Evolutionary conservation across 345 rosid genomes (phyloP), one percentile per base, ranked within the genome.

Genomic region (Salix purpurea): DNA sequence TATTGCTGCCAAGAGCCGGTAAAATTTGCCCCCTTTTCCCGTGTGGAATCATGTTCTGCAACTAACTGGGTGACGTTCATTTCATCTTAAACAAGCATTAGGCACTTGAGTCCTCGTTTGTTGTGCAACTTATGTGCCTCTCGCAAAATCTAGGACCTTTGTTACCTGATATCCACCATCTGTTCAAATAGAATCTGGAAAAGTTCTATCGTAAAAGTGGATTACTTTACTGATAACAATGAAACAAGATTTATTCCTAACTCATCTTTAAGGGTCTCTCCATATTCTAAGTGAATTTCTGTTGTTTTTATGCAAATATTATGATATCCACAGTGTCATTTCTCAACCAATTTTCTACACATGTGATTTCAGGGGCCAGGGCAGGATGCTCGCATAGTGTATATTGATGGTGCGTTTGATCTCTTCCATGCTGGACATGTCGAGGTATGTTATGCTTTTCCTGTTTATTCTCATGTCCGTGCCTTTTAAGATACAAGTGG

Each of bases 371-470:
- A 91, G 96, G 91, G 90, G n/a, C 90, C 96, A 0, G 90, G 89
- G 69, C 87, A 87, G 32, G 87, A 87, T 81, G 89, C 94, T 72
- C 91, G 87, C 54, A 85, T 91, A 73, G 76, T 91, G 79, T 91
- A 91, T 76, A 90, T 91, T 14, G 96, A 85, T 77, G 96, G 96
- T 48, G 96, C 92, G 61, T 91, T 91, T 81, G 96, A 91, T 85
- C 91, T 91, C 74, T 91, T 91, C 79, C 94, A 90, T 85, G 96
- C 96, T 54, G 96, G 96, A 69, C 96, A 90, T 83, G 92, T 90
- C 24, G 94, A 91, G 96, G 94, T 91, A 85, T 76, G 9, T 72
- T 56, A 16, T 58, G 9, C 24, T 52, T 34, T 21, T 28, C 14
- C 42, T 67, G 16, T 44, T n/a, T 46, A 2, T 39, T 44, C 62